Base-by-base conservation (phyloP, 495 filamentous ascomycete genomes). In the Astrothelium subdiscretum region DNA sequence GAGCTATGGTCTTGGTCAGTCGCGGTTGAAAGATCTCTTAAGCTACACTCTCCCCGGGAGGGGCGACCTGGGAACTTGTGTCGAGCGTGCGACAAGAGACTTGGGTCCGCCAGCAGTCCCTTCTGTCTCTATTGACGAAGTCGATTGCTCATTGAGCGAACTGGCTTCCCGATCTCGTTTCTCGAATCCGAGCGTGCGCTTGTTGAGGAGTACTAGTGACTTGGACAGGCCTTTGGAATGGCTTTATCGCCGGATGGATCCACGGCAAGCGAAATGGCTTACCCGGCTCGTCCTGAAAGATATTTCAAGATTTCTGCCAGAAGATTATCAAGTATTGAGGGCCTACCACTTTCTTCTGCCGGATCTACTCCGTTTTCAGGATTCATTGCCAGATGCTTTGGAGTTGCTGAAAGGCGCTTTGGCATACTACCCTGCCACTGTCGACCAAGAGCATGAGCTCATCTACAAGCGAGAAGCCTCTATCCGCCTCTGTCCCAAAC, bases 201-300 rank as follows among this genome's bases (percentile, higher is more conserved):
- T 27, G 20, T 8, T 15, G 24, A 29, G 6, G 15, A 54, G 48
- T 24, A 42, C 8, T 15, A 6, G 12, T 24, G 32, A 29, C 6
- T 6, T 63, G 20, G 59, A 65, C n/a, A 61, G 43, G 35, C 57
- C 60, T 32, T 65, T 77, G 10, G 68, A 91, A 1, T 76, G 77
- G 20, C 68, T 90, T 0, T 90, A 87, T 71, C 79, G 72, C 44
- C 78, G 82, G 13, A 63, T 91, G 31, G 79, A 80, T 48, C 83
- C 86, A 18, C 78, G 81, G 42, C 88, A 96, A 69, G 88, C 86
- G 0, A 96, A 96, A 74, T 96, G 92, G 92, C 78, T 97, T 12
- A 91, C 88, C 0, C 80, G 92, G 6, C 74, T 94, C 70, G 81
- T 97, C 38, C 72, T 97, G 22, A 94, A 95, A 71, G 82, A 84